These are phyloP conservation scores for Aspergillus aculeatus DNA, from an alignment of 2,329 filamentous ascomycete genomes.

Conservation along the genomic window DNA sequence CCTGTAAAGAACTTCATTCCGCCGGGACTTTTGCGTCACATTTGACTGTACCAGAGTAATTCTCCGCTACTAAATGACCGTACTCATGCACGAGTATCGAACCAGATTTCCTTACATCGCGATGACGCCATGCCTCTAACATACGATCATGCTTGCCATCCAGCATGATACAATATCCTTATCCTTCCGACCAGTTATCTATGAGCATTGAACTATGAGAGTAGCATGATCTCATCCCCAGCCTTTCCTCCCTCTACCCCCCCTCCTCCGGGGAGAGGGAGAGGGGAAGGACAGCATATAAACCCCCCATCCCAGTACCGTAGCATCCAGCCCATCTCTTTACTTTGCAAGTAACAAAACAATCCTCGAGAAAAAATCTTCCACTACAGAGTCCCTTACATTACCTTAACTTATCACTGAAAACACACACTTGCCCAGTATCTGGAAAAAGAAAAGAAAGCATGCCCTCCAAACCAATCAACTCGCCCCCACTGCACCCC, in stretches of 20 bases:
- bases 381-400: too few relatives aligned
- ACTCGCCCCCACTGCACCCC: not conserved
- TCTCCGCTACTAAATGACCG: too few relatives aligned
- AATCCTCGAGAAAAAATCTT: not conserved
- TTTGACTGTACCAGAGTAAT: too few relatives aligned
- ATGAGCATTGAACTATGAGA: not conserved
- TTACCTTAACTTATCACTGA: slow-evolving; percentile 45
- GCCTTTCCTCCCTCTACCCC: too few relatives aligned
- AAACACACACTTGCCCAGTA: slow-evolving; percentile 44
- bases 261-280: too few relatives aligned
- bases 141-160: not conserved
- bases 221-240: not conserved
- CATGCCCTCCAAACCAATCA: slow-evolving; percentile 53
- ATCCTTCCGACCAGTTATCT: not conserved
- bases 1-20: too few relatives aligned
- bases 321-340: too few relatives aligned
- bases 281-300: too few relatives aligned
- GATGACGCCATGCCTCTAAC: not conserved
- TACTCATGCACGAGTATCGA: too few relatives aligned
- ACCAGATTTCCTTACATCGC: not conserved
- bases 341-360: not conserved
- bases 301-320: not conserved
- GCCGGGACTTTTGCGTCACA: too few relatives aligned
- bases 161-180: not conserved
- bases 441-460: slow-evolving; percentile 14